Conservation (phyloP, 2,329 filamentous ascomycete species). For the Daldinia eschscholtzii region DNA sequence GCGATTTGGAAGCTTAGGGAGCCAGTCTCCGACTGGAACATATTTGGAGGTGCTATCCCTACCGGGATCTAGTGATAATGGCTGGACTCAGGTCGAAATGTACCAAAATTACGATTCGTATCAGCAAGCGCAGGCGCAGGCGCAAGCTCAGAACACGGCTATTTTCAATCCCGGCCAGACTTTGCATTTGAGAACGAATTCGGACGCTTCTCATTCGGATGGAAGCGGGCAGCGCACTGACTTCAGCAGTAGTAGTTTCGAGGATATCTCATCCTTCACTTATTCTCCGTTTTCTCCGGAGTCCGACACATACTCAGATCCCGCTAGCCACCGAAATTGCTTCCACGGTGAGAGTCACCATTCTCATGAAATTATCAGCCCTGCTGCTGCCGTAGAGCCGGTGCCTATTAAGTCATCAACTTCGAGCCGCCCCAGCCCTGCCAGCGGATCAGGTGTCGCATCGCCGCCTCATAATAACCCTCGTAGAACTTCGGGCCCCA, state of each 20-base stretch:
- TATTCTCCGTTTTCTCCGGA: conserved; percentile 85
- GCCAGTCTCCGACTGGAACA: conserved; percentile 80
- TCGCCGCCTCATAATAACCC: conserved; percentile 71
- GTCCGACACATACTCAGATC: conserved; percentile 80
- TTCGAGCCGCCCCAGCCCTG: conserved; percentile 70
- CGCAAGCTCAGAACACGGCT: conserved; percentile 69
- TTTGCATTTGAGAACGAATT: conserved; percentile 86
- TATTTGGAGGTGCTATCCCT: conserved; percentile 90
- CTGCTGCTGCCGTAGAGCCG: conserved; percentile 74
- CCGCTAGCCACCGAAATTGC: conserved; percentile 70
- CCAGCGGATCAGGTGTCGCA: conserved; percentile 70
- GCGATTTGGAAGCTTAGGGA: conserved; percentile 62
- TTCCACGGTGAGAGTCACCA: conserved; percentile 68
- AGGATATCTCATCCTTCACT: conserved; percentile 78
- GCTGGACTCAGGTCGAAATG: conserved; percentile 86
- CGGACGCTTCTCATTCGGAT: conserved; percentile 85
- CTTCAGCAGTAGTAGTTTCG: conserved; percentile 82
- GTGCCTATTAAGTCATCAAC: conserved; percentile 75
- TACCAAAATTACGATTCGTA: conserved; percentile 79
- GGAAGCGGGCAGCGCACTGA: conserved; percentile 71
- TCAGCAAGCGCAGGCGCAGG: conserved; percentile 63
- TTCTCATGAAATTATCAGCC: conserved; percentile 72
- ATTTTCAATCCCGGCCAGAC: conserved; percentile 95
- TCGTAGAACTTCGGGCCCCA: conserved; percentile 76
- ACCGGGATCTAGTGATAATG: conserved; percentile 85